Conservation (phyloP, 2,329 filamentous ascomycete genomes). For the Berkeleyomyces basicola region DNA sequence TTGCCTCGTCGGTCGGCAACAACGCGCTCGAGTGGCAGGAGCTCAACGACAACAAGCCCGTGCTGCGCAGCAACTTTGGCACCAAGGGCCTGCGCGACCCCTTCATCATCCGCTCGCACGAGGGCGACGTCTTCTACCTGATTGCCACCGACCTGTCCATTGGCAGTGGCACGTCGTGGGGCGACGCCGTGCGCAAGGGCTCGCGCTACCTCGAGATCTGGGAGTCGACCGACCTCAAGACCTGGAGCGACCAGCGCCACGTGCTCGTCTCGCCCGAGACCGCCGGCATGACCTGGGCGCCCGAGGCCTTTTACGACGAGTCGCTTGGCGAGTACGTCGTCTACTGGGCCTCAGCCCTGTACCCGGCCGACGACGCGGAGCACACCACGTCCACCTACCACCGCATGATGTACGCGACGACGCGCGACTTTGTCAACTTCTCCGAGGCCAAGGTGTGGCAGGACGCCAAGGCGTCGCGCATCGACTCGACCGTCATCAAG, state of each 20-base stretch:
- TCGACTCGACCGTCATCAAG: slow-evolving; percentile 35
- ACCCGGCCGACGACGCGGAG: slow-evolving; percentile 24
- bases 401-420: slow-evolving; percentile 36
- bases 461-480: slow-evolving; percentile 32
- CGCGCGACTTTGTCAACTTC: slow-evolving; percentile 34
- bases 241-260: slow-evolving; percentile 35
- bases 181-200: slow-evolving; percentile 28
- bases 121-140: slow-evolving; percentile 34
- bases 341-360: slow-evolving; percentile 31
- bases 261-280: slow-evolving; percentile 30
- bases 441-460: slow-evolving; percentile 32
- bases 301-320: slow-evolving; percentile 33
- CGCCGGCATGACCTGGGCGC: slow-evolving; percentile 38
- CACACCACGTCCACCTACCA: slow-evolving; percentile 30
- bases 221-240: slow-evolving; percentile 33
- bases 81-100: slow-evolving; percentile 35
- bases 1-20: slow-evolving; percentile 35
- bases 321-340: slow-evolving; percentile 26
- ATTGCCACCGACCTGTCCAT: slow-evolving; percentile 37
- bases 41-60: slow-evolving; percentile 30
- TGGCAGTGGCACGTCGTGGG: slow-evolving; percentile 36
- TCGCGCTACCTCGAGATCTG: slow-evolving; percentile 36
- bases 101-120: slow-evolving; percentile 33
- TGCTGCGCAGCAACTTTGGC: slow-evolving; percentile 29
- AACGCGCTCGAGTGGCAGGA: slow-evolving; percentile 34